These are phyloP conservation scores for Moesziomyces sp. DNA, from an alignment of 1,284 basidiomycete species.

Conservation along the genomic window DNA sequence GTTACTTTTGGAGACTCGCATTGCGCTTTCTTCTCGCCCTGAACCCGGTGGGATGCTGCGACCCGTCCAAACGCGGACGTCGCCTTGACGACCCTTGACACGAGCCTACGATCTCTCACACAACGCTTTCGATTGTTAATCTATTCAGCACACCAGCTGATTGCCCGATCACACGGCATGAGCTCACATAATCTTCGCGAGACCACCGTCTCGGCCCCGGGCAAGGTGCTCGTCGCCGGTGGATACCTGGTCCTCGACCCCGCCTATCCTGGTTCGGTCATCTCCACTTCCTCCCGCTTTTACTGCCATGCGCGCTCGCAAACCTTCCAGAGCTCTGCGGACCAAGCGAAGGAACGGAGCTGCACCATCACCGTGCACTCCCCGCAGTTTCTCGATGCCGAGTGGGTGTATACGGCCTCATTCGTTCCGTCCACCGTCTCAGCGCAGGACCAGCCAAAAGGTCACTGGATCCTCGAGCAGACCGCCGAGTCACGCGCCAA, in stretches of 20 bases:
- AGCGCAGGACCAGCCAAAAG: slow-evolving; percentile 3
- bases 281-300: slow-evolving; percentile 90
- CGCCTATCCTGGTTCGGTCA: slow-evolving; percentile 63
- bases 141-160: neutral
- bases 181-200: slow-evolving; percentile 5
- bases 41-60: neutral
- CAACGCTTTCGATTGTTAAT: neutral
- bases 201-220: slow-evolving; percentile 82
- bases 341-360: neutral
- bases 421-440: slow-evolving; percentile 4
- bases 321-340: neutral
- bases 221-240: slow-evolving; percentile 83
- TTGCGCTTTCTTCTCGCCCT: slow-evolving; percentile 1
- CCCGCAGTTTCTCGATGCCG: slow-evolving; percentile 85
- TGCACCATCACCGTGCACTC: slow-evolving; percentile 78
- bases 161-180: slow-evolving; percentile 10
- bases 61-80: neutral
- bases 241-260: slow-evolving; percentile 67
- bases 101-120: no score
- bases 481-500: slow-evolving; percentile 31
- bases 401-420: slow-evolving; percentile 79
- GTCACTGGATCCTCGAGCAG: slow-evolving; percentile 43
- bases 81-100: no score
- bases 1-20: slow-evolving; percentile 19
- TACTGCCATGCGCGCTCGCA: slow-evolving; percentile 74